Evolutionary conservation across 2,329 filamentous ascomycete genomes (phyloP).

Genomic region (Dactylonectria macrodidyma): DNA sequence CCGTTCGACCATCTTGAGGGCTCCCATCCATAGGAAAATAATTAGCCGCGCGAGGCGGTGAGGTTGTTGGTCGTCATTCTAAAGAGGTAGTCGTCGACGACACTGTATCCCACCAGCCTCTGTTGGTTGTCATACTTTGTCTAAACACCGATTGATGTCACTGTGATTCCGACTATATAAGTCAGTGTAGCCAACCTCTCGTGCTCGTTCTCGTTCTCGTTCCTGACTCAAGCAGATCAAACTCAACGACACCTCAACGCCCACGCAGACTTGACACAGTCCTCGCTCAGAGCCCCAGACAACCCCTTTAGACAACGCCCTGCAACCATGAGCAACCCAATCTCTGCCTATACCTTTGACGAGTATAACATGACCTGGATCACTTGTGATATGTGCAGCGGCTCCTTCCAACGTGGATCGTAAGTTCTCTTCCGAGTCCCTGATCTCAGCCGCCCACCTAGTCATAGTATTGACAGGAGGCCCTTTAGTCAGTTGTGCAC

Average conservation of each 20-base stretch:
- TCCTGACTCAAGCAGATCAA: constrained; percentile 16
- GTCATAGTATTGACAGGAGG: constrained; percentile 16
- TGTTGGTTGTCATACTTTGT: constrained; percentile 27
- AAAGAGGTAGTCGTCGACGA: constrained; percentile 9
- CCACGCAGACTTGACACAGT: background rate
- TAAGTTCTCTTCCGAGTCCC: constrained; percentile 21
- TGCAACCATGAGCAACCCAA: constrained; percentile 31
- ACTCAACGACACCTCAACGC: background rate
- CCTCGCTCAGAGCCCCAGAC: background rate
- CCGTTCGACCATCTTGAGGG: constrained; percentile 21
- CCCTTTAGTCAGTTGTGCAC: constrained; percentile 30
- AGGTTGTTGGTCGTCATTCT: constrained; percentile 30
- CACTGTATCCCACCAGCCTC: constrained; percentile 10
- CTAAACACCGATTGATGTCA: constrained; percentile 10
- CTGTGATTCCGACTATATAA: constrained; percentile 40
- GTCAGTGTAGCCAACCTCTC: constrained; percentile 18
- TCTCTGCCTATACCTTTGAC: constrained; percentile 41
- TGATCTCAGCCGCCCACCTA: background rate
- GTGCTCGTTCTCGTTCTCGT: constrained; percentile 4
- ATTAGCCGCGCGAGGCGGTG: constrained; percentile 32
- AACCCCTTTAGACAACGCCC: background rate
- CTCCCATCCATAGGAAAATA: background rate
- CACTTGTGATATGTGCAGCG: constrained; percentile 44
- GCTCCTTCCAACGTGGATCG: constrained; percentile 42
- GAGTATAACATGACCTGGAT: constrained; percentile 46